Base-by-base conservation (phyloP, 495 filamentous ascomycete species). In the Lineolata rhizophorae region DNA sequence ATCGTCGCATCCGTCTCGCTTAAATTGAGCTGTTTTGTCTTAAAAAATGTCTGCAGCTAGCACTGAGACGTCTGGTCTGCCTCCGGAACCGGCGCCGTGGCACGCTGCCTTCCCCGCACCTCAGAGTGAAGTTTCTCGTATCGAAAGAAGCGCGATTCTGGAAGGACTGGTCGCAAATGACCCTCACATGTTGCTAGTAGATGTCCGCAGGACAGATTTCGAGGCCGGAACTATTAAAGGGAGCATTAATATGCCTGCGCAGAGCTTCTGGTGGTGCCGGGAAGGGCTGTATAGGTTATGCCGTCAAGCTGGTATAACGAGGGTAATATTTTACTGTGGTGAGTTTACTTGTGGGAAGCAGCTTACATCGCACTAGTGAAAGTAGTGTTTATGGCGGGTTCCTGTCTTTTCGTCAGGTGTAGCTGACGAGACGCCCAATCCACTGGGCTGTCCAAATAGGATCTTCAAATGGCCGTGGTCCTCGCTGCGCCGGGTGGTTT, bases 241-340 rank as follows among this genome's bases (percentile, higher is more conserved):
- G 43, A 39, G 47, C 43, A 32, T 63, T 27, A 64, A 64, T 40
- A 31, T 64, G 12, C 57, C 60, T 2, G 60, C 60, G 0, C 60
- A 64, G 25, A 53, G 50, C 31, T 58, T 62, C 48, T 62, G 52
- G 33, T 42, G 43, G 35, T 58, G 55, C 30, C 35, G 54, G 12
- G 42, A 34, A 12, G 44, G 36, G 10, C 37, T 61, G 14, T 56
- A 59, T 34, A 38, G 45, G 13, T 37, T 60, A 27, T 60, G 51
- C 40, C 55, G 46, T 32, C 46, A 51, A 36, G 54, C 52, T 3
- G 55, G 54, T 10, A 32, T 32, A 14, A 20, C 52, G 39, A 52
- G 42, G 35, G 48, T 63, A 3, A 50, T 60, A 4, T 61, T 62
- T 24, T 63, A 61, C 45, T 64, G 59, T 35, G 58, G 57, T 58